Conservation (phyloP, 2,329 filamentous ascomycete species). For the Tolypocladium album region DNA sequence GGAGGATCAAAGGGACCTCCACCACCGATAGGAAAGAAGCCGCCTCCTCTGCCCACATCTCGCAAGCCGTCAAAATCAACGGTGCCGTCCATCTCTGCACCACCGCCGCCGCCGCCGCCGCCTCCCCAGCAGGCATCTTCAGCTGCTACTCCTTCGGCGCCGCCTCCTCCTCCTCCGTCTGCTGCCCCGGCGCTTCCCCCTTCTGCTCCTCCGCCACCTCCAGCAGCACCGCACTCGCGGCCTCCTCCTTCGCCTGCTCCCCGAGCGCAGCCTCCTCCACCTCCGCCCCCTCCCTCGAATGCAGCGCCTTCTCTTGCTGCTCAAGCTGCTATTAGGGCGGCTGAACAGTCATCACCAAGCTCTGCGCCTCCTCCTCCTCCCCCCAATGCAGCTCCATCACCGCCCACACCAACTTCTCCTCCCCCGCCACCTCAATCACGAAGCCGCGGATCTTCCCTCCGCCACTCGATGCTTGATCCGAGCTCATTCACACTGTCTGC, state of each 20-base stretch:
- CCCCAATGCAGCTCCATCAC: constrained; percentile 12
- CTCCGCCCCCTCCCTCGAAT: constrained; percentile 12
- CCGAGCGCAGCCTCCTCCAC: constrained; percentile 19
- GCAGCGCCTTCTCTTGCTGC: constrained; percentile 28
- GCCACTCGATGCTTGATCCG: constrained; percentile 58
- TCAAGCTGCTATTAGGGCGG: constrained; percentile 32
- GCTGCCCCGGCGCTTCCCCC: constrained; percentile 35
- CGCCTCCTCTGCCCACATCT: constrained; percentile 49
- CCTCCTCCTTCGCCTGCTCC: constrained; percentile 29
- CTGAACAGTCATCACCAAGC: constrained; percentile 27
- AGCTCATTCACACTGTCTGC: constrained; percentile 63
- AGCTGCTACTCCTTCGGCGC: constrained; percentile 30
- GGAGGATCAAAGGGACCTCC: constrained; percentile 42
- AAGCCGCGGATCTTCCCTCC: constrained; percentile 35
- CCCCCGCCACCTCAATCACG: constrained; percentile 25
- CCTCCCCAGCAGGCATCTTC: constrained; percentile 24
- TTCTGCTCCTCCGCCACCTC: constrained; percentile 32
- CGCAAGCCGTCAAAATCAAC: constrained; percentile 41
- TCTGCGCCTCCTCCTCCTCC: constrained; percentile 22
- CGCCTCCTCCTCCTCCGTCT: constrained; percentile 26
- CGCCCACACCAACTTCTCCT: constrained; percentile 27
- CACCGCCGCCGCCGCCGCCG: constrained; percentile 11
- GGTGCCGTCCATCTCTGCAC: constrained; percentile 19
- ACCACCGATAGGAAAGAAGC: constrained; percentile 69
- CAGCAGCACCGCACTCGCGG: constrained; percentile 21